phyloP scores from a whole-genome alignment of 2,329 filamentous ascomycete genomes.

The Raffaelea arxii region DNA sequence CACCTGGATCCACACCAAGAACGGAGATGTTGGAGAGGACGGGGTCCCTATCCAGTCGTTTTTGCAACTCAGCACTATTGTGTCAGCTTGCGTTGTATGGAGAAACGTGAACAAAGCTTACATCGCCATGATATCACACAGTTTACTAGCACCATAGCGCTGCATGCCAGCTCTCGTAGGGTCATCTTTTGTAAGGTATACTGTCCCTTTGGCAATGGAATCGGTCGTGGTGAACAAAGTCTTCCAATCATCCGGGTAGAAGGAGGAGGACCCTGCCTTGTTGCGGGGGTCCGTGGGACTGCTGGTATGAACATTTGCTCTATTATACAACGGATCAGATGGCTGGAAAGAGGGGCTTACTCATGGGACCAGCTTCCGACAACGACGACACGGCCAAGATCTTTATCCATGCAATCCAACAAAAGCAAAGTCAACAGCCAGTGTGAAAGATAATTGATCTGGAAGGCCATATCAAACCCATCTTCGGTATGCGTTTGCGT shows the following conservation, averaged over 20 bases:
- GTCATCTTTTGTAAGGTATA: conserved; percentile 16
- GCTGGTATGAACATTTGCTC: no score
- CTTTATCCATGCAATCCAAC: conserved; percentile 22
- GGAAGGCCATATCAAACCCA: conserved; percentile 23
- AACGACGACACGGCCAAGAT: conserved; percentile 20
- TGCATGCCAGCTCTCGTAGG: conserved; percentile 16
- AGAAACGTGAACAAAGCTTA: no score
- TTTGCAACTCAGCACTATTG: conserved; percentile 16
- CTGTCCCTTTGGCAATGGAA: conserved; percentile 17
- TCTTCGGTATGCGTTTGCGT: conserved; percentile 20
- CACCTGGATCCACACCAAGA: conserved; percentile 24
- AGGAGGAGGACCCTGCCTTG: conserved; percentile 9
- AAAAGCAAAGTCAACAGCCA: conserved; percentile 23
- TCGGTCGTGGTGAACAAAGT: conserved; percentile 15
- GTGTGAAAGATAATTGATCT: conserved; percentile 21
- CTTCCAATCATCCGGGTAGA: conserved; percentile 15
- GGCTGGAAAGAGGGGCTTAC: conserved; percentile 12
- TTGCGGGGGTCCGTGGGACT: conserved; percentile 10
- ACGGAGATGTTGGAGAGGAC: conserved; percentile 18
- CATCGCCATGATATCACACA: conserved; percentile 23
- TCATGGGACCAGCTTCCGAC: conserved; percentile 23
- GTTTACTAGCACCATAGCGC: conserved; percentile 22
- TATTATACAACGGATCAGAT: background rate
- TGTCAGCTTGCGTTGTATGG: background rate
- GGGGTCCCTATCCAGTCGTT: conserved; percentile 18